Base-by-base conservation (phyloP, 2,329 filamentous ascomycete genomes). In the Xylariaceae sp. region DNA sequence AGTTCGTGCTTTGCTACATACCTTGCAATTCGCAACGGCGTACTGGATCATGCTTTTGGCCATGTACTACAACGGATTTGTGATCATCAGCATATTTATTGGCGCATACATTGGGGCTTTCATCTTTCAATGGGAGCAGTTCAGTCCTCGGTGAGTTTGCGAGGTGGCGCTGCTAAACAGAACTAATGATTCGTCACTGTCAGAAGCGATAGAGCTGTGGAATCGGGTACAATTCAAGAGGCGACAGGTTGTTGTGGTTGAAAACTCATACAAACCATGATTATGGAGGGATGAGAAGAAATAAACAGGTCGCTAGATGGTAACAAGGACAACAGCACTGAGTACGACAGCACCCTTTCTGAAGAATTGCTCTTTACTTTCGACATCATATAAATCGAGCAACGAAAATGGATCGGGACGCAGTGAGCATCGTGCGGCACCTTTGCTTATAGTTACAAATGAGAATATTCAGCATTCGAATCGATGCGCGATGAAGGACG, bases 71-170 rank as follows among this genome's bases (percentile, higher is more conserved):
- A 83, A 82, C 59, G 81, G 84, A 10, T 94, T 89, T 67, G 78
- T 95, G 54, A 89, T 94, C 64, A 85, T 94, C 46, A 88, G 83
- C 57, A 89, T 94, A 64, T 81, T 94, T 54, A 78, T 92, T 50
- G 89, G 89, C 1, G 82, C 86, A 0, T 89, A 82, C 55, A 49
- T 92, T 7, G 89, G 89, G 14, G 76, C 79, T 11, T 89, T 90
- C 57, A 62, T 87, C 48, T 92, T 89, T 64, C 81, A 83, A 33
- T 91, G 87, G 86, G 85, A 87, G 60, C 44, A 43, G n/a, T 12
- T 52, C 6, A 30, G 42, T 17, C 27, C 30, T 31, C 39, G 18
- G 17, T 92, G 87, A 68, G 77, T 91, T 53, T 27, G 22, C 22
- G 22, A 27, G 22, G 22, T 27, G 4, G 22, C 7, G 22, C 22